These are phyloP conservation scores for Rhodosporidiobolus sp. DNA, from an alignment of 768 basidiomycete species.

Conservation along the genomic window DNA sequence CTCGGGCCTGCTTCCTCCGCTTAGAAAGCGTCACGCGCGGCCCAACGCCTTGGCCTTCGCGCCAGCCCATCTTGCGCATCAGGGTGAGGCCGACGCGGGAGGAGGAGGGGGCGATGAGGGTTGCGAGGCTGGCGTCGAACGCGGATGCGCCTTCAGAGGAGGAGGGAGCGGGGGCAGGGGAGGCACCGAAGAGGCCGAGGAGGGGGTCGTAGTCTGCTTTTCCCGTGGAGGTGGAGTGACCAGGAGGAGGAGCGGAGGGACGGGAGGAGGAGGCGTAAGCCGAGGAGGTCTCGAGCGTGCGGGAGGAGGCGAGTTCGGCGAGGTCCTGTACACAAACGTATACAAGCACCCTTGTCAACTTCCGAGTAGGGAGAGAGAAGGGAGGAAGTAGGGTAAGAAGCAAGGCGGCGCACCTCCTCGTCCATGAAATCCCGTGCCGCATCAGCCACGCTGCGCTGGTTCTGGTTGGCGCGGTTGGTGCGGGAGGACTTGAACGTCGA, in stretches of 20 bases:
- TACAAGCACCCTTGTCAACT: too few relatives aligned
- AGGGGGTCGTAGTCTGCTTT: constrained; percentile 32
- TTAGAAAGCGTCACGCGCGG: constrained; percentile 76
- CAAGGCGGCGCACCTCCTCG: constrained; percentile 59
- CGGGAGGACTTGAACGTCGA: constrained; percentile 74
- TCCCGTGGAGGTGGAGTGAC: neutral
- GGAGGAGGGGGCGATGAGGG: constrained; percentile 68
- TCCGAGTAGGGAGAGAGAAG: too few relatives aligned
- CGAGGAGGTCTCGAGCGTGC: constrained; percentile 72
- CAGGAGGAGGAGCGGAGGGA: constrained; percentile 39
- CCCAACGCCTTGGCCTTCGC: constrained; percentile 85
- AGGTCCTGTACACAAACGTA: constrained; percentile 58
- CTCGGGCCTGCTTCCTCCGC: constrained; percentile 57
- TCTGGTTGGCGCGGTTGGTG: constrained; percentile 37
- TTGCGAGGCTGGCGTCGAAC: constrained; percentile 57
- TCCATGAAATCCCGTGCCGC: constrained; percentile 97
- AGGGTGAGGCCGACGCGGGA: constrained; percentile 81
- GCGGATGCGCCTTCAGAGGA: too few relatives aligned
- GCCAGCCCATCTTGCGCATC: constrained; percentile 94
- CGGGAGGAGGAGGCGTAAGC: constrained; percentile 54
- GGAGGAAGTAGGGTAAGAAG: too few relatives aligned
- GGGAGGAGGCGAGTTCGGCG: constrained; percentile 69
- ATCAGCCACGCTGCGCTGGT: constrained; percentile 57
- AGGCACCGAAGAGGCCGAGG: constrained; percentile 19
- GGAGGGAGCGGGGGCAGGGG: neutral